Evolutionary conservation across 2,329 filamentous ascomycete genomes (phyloP), one percentile per base, ranked within the genome.

Genomic region (Hypoxylon sp.): DNA sequence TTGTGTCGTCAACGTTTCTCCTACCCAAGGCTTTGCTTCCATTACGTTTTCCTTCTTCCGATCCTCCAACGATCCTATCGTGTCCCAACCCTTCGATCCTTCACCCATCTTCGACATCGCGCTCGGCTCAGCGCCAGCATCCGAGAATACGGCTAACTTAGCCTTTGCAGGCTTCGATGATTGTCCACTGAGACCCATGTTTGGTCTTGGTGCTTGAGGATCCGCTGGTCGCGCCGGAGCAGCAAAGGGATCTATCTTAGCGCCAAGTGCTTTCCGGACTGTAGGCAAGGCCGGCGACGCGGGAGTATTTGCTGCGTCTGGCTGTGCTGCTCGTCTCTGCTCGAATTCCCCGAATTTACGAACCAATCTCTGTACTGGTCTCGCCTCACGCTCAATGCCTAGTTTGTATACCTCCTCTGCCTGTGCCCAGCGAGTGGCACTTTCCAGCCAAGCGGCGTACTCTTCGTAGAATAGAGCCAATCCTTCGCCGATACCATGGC

Each of bases 381-480:
- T 82, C 3, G 94, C 94, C 63, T 95, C 91, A 30, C 86, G 86
- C 70, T 97, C 90, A 44, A 99, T 88, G 2, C 94, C 94, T 59
- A 96, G 77, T 63, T 87, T 86, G 70, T 95, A 97, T 1, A 99
- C 89, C 70, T 99, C 94, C 63, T 96, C 91, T 0, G 94, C 93
- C 70, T 99, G 94, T 15, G 79, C 81, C 89, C 91, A 97, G 58
- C 93, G 80, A 9, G 86, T 89, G 5, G 87, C 89, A 25, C 84
- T 79, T 74, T 99, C 94, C 5, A 99, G 78, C 90, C 92, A 97
- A 1, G 85, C 88, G 1, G 94, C 92, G 68, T 96, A 99, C 67
- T 97, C 94, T 69, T 99, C 94, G 72, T 99, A 99, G 71, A 91
- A 99, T 3, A 97, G 77, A 1, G 94, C 94, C 2, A 99, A 80